Evolutionary conservation across 2,329 filamentous ascomycete genomes (phyloP).

Genomic region (Neophaeococcomyces aloes): DNA sequence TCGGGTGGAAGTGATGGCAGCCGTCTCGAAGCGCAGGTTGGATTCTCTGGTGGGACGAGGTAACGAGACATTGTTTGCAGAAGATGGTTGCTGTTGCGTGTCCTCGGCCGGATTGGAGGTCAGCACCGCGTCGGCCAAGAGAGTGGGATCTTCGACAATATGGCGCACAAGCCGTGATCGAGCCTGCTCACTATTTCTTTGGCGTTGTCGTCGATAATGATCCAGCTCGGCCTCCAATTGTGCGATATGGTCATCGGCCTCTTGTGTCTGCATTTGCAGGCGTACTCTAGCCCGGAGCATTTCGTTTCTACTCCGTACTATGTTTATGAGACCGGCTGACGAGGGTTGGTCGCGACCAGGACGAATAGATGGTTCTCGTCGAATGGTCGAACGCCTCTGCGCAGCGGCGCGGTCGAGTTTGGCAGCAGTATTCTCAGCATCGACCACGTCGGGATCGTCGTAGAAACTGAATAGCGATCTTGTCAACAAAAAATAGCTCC

Average conservation of each 20-base stretch:
- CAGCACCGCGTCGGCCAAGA: not conserved
- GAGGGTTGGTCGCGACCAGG: constrained; percentile 12
- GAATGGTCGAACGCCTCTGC: constrained; percentile 45
- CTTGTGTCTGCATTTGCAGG: constrained; percentile 6
- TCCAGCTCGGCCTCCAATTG: constrained; percentile 14
- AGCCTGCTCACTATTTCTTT: constrained; percentile 10
- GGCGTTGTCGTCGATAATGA: constrained; percentile 10
- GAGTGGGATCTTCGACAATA: not conserved
- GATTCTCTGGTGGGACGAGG: constrained; percentile 30
- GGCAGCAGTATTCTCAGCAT: constrained; percentile 31
- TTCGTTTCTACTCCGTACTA: constrained; percentile 11
- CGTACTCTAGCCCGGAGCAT: constrained; percentile 6
- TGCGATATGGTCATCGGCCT: constrained; percentile 8
- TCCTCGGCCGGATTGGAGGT: constrained; percentile 15
- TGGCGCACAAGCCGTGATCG: constrained; percentile 6
- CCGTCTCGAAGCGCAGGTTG: constrained; percentile 24
- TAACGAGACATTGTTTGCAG: constrained; percentile 26
- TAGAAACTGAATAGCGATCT: constrained; percentile 37
- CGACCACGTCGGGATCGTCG: constrained; percentile 42
- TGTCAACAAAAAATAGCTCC: constrained; percentile 13
- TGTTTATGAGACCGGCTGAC: constrained; percentile 11
- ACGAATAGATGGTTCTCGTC: constrained; percentile 37
- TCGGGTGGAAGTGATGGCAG: constrained; percentile 4
- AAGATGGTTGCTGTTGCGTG: constrained; percentile 26
- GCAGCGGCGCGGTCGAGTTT: constrained; percentile 45